Evolutionary conservation across 1,284 basidiomycete genomes (phyloP).

Genomic region (Veloporphyrellus conicus): DNA sequence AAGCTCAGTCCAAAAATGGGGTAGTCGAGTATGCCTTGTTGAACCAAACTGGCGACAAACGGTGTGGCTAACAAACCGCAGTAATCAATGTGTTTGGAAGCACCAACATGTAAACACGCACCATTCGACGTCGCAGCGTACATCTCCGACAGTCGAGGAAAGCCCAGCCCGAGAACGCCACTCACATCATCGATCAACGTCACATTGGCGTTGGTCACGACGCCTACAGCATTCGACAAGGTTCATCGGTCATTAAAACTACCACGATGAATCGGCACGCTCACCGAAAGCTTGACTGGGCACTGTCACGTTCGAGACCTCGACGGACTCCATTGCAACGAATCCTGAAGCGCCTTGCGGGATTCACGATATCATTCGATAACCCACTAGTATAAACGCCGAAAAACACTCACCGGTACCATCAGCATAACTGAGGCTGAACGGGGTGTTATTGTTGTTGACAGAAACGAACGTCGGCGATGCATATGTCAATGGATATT

Average conservation of each 20-base stretch:
- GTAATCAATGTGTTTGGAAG: not conserved
- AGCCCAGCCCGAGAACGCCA: constrained; percentile 70
- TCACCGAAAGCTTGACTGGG: constrained; percentile 63
- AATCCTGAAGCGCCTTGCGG: constrained; percentile 59
- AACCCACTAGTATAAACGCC: not conserved
- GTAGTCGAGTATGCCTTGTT: constrained; percentile 62
- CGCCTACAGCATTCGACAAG: constrained; percentile 38
- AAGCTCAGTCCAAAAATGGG: constrained; percentile 70
- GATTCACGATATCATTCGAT: constrained; percentile 9
- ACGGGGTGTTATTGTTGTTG: constrained; percentile 55
- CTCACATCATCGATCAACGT: constrained; percentile 59
- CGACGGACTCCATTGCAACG: constrained; percentile 59
- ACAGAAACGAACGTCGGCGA: constrained; percentile 62
- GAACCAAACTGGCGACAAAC: constrained; percentile 57
- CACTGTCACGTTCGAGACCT: constrained; percentile 54
- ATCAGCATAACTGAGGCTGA: constrained; percentile 61
- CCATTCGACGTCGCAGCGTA: constrained; percentile 46
- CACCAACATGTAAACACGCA: constrained; percentile 32
- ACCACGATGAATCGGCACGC: constrained; percentile 20
- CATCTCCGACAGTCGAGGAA: constrained; percentile 66
- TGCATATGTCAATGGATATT: constrained; percentile 60
- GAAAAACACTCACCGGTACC: constrained; percentile 46
- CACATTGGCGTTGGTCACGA: constrained; percentile 61
- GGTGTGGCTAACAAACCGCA: constrained; percentile 50
- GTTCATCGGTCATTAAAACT: not conserved